A percentile compares a stretch with the other conserved stretches of the same genome.
These are phyloP conservation scores for Neurospora hispaniola DNA, from an alignment of 495 filamentous ascomycete genomes.

Conservation along the genomic window DNA sequence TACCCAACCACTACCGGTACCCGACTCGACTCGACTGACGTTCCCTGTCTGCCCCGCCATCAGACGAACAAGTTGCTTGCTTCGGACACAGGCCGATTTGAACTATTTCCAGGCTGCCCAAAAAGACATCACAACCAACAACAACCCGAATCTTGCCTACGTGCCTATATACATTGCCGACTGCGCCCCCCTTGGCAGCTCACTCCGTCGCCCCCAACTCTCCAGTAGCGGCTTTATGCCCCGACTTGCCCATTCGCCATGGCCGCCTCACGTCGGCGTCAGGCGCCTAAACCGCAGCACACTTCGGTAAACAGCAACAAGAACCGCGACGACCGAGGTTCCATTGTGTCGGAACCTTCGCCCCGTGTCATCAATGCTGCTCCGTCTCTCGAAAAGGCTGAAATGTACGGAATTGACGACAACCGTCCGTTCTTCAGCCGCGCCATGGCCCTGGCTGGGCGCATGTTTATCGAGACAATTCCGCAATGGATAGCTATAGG, in stretches of 20 bases:
- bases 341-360: slow-evolving; percentile 19
- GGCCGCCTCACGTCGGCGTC: slow-evolving; percentile 23
- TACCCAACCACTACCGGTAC: not conserved
- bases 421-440: slow-evolving; percentile 41
- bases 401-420: slow-evolving; percentile 46
- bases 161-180: not conserved
- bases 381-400: slow-evolving; percentile 44
- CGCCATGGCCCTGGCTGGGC: slow-evolving; percentile 42
- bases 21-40: not conserved
- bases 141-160: not conserved
- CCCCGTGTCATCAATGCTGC: slow-evolving; percentile 45
- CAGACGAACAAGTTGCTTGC: not conserved
- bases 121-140: not conserved
- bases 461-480: slow-evolving; percentile 50
- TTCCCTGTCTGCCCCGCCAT: slow-evolving; percentile 1
- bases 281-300: slow-evolving; percentile 25
- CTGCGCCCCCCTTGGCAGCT: not conserved
- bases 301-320: slow-evolving; percentile 20
- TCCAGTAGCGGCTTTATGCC: slow-evolving; percentile 8
- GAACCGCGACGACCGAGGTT: slow-evolving; percentile 23
- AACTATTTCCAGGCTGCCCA: not conserved
- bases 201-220: not conserved
- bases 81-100: not conserved
- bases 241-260: slow-evolving; percentile 18
- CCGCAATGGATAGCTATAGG: slow-evolving; percentile 57